Conservation (phyloP, 2,329 filamentous ascomycete species). For the Ceratocystis albifundus region DNA sequence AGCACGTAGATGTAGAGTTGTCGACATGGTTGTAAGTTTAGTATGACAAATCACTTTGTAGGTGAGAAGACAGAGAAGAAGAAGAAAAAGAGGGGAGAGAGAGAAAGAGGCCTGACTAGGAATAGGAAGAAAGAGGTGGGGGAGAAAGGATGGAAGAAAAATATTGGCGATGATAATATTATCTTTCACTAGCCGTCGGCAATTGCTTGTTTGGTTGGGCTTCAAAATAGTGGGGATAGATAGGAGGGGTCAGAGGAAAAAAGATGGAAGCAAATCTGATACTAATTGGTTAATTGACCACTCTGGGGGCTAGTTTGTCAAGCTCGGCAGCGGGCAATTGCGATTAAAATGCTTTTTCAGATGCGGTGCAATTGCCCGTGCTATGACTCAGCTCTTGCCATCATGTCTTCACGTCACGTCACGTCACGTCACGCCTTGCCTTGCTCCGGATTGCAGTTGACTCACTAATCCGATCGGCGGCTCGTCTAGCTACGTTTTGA, state of each 20-base stretch:
- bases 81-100: too few species aligned
- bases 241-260: background rate
- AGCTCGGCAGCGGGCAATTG: background rate
- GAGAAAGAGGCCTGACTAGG: too few species aligned
- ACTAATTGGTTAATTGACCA: too few species aligned
- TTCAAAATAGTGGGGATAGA: too few species aligned
- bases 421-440: too few species aligned
- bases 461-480: background rate
- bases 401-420: background rate
- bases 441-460: background rate
- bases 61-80: background rate
- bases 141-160: too few species aligned
- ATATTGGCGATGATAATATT: too few species aligned
- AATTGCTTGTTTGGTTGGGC: too few species aligned
- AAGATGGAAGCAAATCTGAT: background rate
- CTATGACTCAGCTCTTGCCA: background rate
- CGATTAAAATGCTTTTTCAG: background rate
- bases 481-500: background rate
- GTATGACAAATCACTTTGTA: background rate
- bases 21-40: constrained; percentile 24
- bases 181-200: too few species aligned
- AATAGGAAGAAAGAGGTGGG: background rate
- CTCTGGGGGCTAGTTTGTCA: background rate
- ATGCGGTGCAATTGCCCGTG: background rate
- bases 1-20: constrained; percentile 38